Percentiles rank a stretch among this genome's conserved stretches.
phyloP scores from a whole-genome alignment of 2,329 filamentous ascomycete genomes.

The Aspergillus tamarii region DNA sequence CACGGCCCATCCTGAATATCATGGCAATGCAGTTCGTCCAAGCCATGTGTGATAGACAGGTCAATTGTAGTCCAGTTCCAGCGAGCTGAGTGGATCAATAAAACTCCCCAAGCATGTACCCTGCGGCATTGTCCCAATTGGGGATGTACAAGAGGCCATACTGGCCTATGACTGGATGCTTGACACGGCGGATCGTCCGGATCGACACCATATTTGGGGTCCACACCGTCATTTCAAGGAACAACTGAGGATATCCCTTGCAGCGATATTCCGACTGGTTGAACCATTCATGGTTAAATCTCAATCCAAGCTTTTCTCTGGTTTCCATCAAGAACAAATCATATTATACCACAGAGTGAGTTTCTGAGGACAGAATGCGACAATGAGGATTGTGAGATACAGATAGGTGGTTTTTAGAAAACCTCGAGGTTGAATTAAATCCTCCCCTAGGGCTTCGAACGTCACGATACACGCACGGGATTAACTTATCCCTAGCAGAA shows the following conservation, averaged over 20 bases:
- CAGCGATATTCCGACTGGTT: background rate
- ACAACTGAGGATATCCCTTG: background rate
- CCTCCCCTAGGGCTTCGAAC: background rate
- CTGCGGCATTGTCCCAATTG: background rate
- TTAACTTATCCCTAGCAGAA: background rate
- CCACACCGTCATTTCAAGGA: background rate
- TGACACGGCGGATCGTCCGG: background rate
- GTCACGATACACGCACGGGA: background rate
- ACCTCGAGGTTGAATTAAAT: background rate
- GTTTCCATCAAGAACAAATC: background rate
- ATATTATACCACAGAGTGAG: background rate
- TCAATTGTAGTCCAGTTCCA: background rate
- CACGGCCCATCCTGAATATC: background rate
- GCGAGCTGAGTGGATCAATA: background rate
- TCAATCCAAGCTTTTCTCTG: background rate
- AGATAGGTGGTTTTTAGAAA: background rate
- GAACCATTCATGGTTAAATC: background rate
- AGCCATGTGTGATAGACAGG: background rate
- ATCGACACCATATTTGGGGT: background rate
- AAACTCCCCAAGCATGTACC: background rate
- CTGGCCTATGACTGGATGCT: background rate
- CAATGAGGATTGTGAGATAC: background rate
- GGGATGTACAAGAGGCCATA: background rate
- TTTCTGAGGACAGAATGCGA: background rate
- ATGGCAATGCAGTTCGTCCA: background rate